Base-by-base conservation (phyloP, 305 asterid genomes). In the Fraxinus nigra region DNA sequence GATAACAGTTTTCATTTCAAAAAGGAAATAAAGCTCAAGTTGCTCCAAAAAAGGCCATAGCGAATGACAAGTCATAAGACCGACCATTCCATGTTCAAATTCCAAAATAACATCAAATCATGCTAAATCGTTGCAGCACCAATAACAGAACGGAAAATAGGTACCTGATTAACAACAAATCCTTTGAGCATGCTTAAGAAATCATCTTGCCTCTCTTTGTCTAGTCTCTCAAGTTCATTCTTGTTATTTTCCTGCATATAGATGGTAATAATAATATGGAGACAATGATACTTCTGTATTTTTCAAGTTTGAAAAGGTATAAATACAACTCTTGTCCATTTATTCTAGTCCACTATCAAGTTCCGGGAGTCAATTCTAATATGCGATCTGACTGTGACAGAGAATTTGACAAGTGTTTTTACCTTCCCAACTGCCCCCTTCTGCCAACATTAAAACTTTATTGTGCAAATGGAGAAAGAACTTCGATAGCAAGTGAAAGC, bases 81-180 rank as follows among this genome's bases (percentile, higher is more conserved):
- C 20, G 13, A 59, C 75, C 75, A 11, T 61, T 20, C 28, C 26
- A 13, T 63, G 24, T 54, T 38, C 22, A 79, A 63, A 70, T 75
- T 78, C 20, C 40, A 16, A 34, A 77, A 76, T 18, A 54, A 10
- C 3, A n/a, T 14, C 14, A 56, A 56, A 20, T 59, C 7, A 26
- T 69, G 75, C 20, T 4, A 69, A 28, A 67, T 8, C 34, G 20
- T 4, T 7, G 51, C 30, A 73, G 13, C 22, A 75, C 54, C 18
- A 40, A 40, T 28, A 51, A 37, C 37, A 38, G 56, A 78, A 78
- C n/a, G 37, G 30, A 59, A 22, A 77, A 61, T 5, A 20, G 43
- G 46, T 86, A 93, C 99, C 99, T 96, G 99, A 89, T 94, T 96
- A 82, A 93, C 96, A 76, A 96, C 84, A 82, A 96, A 96, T 81